A percentile compares a stretch with the other conserved stretches of the same genome.
Evolutionary conservation across 2,329 filamentous ascomycete genomes (phyloP).

Genomic region (Stenocarpella maydis): DNA sequence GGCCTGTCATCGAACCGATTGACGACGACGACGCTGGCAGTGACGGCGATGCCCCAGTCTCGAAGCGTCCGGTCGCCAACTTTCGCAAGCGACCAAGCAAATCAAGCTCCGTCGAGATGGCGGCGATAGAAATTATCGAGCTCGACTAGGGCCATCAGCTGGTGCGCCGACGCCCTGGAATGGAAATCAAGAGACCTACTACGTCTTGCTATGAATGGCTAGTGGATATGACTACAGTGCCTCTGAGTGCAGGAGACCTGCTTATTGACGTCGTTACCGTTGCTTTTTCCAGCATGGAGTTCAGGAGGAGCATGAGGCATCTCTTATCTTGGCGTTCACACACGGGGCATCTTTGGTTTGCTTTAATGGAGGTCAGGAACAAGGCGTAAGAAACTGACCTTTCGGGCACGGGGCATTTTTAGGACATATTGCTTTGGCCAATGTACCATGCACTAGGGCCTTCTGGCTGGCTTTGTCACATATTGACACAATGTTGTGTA

Average conservation of each 20-base stretch:
- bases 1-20: conserved; percentile 47
- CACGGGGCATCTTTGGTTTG: background rate
- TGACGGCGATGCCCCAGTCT: conserved; percentile 40
- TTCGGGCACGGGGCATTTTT: background rate
- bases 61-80: conserved; percentile 14
- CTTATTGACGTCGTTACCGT: background rate
- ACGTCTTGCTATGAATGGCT: background rate
- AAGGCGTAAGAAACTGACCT: background rate
- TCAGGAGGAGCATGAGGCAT: conserved; percentile 8
- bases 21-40: conserved; percentile 44
- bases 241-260: conserved; percentile 3
- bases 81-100: conserved; percentile 20
- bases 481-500: background rate
- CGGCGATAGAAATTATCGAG: conserved; percentile 32
- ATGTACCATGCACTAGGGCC: conserved; percentile 7
- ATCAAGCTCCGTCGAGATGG: conserved; percentile 20
- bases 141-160: conserved; percentile 23
- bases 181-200: background rate
- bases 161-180: background rate
- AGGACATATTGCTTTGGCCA: background rate
- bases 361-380: background rate
- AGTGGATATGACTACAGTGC: background rate
- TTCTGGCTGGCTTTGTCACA: background rate
- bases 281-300: conserved; percentile 32
- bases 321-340: background rate